Percentiles rank a stretch among this genome's conserved stretches.
phyloP scores from a whole-genome alignment of 106 monocot genomes.

The Phalaenopsis aphrodite region DNA sequence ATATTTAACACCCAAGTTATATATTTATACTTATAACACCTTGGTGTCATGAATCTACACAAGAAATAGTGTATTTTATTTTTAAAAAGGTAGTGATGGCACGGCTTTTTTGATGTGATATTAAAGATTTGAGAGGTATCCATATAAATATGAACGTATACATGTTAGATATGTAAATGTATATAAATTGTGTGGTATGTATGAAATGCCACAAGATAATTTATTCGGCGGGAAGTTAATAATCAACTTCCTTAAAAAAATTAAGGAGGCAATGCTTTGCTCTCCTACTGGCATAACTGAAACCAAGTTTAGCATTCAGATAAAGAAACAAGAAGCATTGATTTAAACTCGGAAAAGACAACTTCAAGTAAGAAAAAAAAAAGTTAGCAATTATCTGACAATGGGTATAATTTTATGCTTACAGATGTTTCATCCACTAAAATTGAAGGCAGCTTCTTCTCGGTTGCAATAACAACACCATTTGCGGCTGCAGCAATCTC shows the following conservation, averaged over 20 bases:
- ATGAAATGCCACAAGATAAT: background rate
- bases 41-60: too few species aligned
- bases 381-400: background rate
- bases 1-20: too few species aligned
- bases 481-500: slow-evolving; percentile 61
- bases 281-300: background rate
- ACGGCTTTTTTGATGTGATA: too few species aligned
- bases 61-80: too few species aligned
- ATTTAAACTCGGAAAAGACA: background rate
- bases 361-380: background rate
- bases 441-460: slow-evolving; percentile 97
- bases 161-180: too few species aligned
- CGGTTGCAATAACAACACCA: slow-evolving; percentile 94
- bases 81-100: too few species aligned
- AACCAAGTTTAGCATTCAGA: background rate
- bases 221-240: background rate
- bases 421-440: slow-evolving; percentile 94
- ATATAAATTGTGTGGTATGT: too few species aligned
- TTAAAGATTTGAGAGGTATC: too few species aligned
- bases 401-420: slow-evolving; percentile 21
- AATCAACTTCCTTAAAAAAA: background rate
- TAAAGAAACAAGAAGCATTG: background rate
- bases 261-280: background rate
- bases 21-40: too few species aligned
- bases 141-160: too few species aligned